These are phyloP conservation scores for Pseudogymnoascus sp. DNA, from an alignment of 2,329 filamentous ascomycete species.

Conservation along the genomic window DNA sequence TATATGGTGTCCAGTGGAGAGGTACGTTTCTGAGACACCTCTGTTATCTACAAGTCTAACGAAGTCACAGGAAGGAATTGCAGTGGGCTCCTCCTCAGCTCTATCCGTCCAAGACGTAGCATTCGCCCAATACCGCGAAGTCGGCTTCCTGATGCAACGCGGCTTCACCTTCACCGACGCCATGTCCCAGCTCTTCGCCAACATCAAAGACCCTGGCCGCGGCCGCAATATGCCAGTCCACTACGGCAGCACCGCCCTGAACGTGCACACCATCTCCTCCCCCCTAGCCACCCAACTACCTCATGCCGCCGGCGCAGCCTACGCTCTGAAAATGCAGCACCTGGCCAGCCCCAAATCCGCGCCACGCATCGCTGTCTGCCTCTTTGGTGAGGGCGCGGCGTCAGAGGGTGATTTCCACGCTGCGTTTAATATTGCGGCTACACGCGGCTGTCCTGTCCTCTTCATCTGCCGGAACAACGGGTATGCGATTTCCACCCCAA, in stretches of 20 bases:
- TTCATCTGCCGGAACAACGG: slow-evolving; percentile 93
- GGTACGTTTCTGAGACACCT: not conserved
- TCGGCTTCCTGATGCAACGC: slow-evolving; percentile 82
- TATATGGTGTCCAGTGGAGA: slow-evolving; percentile 66
- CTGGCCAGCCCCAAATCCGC: slow-evolving; percentile 61
- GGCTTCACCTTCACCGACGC: slow-evolving; percentile 84
- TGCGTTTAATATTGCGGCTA: slow-evolving; percentile 84
- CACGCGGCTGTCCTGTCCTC: slow-evolving; percentile 75
- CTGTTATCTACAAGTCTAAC: not conserved
- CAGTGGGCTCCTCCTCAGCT: slow-evolving; percentile 79
- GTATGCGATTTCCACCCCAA: slow-evolving; percentile 84
- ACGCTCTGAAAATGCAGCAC: slow-evolving; percentile 76
- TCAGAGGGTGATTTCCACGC: slow-evolving; percentile 90
- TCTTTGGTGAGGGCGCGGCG: slow-evolving; percentile 86
- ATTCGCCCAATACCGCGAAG: slow-evolving; percentile 91
- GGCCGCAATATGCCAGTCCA: slow-evolving; percentile 97
- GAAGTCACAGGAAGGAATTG: slow-evolving; percentile 62
- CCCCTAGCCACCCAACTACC: slow-evolving; percentile 84
- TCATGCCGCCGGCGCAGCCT: slow-evolving; percentile 79
- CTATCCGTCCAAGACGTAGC: slow-evolving; percentile 79
- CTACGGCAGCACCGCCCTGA: slow-evolving; percentile 76
- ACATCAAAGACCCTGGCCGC: slow-evolving; percentile 67
- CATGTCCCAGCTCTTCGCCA: slow-evolving; percentile 92
- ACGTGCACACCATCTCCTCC: slow-evolving; percentile 86
- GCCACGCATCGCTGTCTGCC: slow-evolving; percentile 67